Evolutionary conservation across 176 grass and related monocot species (phyloP), one percentile per base, ranked within the genome.

Genomic region (Aegilops longissima): DNA sequence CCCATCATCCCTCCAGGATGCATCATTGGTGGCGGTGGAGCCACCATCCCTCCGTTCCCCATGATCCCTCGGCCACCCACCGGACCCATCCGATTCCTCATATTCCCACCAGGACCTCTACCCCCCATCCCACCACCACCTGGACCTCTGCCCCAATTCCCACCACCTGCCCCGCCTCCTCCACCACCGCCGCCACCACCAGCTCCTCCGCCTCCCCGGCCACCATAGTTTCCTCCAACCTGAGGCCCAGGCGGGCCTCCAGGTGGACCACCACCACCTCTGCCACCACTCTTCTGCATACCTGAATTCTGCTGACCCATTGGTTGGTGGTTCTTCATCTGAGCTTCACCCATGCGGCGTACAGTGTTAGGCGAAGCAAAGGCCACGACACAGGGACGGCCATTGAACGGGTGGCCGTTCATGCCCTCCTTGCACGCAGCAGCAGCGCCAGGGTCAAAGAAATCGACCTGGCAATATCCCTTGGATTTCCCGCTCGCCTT

Each of bases 401-500:
- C 91, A 66, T 93, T 85, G 81, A 95, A 95, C n/a, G 83, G 2
- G 65, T 93, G 94, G 2, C 94, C 91, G 27, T 95, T 95, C 89
- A 95, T 93, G 39, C 81, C 83, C 71, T 93, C 91, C 51, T 95
- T 93, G 83, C 93, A 95, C 16, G 91, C 64, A 13, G 86, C 36
- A 0, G 91, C 88, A 12, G 76, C 80, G 8, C 27, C 58, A 24
- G 91, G 86, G 76, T 93, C 93, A 33, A 91, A 95, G 45, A 95
- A 93, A 61, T 95, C 93, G 14, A 79, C 93, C 71, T 93, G 91
- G 83, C 90, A 91, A 80, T 93, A 95, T 8, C 93, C 91, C 90
- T 95, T 95, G 3, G 93, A 93, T 72, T 95, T 95, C 36, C 91
- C 94, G 34, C 94, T 93, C 1, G 91, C 91, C 82, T 95, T 93